Evolutionary conservation across 371 early-diverging fungal species (phyloP).

Genomic region (Umbelopsis sp.): DNA sequence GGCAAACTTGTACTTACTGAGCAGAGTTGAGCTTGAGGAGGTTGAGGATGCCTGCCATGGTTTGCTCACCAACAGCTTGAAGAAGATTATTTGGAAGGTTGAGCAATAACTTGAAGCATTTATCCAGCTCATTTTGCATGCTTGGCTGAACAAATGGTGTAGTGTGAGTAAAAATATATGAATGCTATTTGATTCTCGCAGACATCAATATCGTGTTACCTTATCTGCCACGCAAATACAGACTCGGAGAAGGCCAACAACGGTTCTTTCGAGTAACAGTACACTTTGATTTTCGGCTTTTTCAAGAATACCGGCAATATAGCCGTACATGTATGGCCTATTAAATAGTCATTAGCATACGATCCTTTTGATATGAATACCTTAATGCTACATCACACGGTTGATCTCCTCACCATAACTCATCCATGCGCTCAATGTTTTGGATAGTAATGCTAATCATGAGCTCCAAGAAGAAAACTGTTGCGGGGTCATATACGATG

Average conservation of each 20-base stretch:
- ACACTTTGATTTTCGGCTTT: constrained; percentile 72
- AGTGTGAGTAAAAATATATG: constrained; percentile 10
- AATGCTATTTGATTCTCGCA: constrained; percentile 3
- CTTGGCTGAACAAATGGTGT: constrained; percentile 36
- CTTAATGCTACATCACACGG: constrained; percentile 5
- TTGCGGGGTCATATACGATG: constrained; percentile 66
- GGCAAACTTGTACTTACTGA: constrained; percentile 44
- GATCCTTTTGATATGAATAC: constrained; percentile 8
- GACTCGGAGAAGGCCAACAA: constrained; percentile 74
- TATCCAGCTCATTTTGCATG: constrained; percentile 64
- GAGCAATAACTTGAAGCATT: constrained; percentile 63
- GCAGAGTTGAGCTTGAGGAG: constrained; percentile 37
- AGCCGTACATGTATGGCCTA: constrained; percentile 69
- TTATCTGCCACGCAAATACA: constrained; percentile 74
- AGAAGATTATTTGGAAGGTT: constrained; percentile 70
- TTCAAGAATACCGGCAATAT: constrained; percentile 70
- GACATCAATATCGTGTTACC: constrained; percentile 30
- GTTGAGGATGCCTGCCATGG: constrained; percentile 80
- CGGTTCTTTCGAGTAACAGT: constrained; percentile 75
- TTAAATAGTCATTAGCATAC: constrained; percentile 19
- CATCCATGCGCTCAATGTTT: constrained; percentile 67
- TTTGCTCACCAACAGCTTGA: constrained; percentile 73
- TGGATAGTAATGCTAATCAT: constrained; percentile 75
- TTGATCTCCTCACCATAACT: constrained; percentile 58
- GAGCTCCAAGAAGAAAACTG: constrained; percentile 77